Conservation (phyloP, 805 yeast genomes). For the Barnettozyma wickerhamii region DNA sequence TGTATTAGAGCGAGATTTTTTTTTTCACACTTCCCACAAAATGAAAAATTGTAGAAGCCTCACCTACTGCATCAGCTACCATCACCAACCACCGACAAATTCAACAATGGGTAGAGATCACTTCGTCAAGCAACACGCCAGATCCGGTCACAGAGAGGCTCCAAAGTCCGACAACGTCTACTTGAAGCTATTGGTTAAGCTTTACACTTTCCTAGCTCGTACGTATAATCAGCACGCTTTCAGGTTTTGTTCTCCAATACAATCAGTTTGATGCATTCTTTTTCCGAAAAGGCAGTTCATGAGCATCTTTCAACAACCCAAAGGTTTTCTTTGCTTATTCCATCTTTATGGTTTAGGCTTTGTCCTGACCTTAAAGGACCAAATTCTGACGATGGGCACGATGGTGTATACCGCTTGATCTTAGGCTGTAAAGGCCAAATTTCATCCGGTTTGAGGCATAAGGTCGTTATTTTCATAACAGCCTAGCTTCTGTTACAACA, state of each 20-base stretch:
- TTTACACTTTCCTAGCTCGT: slow-evolving; percentile 99
- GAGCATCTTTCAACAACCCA: not conserved
- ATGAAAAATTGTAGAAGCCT: slow-evolving; percentile 5
- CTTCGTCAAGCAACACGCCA: slow-evolving; percentile 92
- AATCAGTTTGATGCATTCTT: slow-evolving; percentile 3
- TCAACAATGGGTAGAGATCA: slow-evolving; percentile 93
- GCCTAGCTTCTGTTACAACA: slow-evolving; percentile 6
- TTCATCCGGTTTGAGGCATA: slow-evolving; percentile 2
- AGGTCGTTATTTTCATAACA: too few relatives aligned
- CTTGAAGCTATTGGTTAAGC: slow-evolving; percentile 96
- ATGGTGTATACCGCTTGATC: slow-evolving; percentile 29
- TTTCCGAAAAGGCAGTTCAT: slow-evolving; percentile 3
- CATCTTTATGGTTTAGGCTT: slow-evolving; percentile 3
- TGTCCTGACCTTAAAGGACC: slow-evolving; percentile 8
- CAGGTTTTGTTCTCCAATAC: slow-evolving; percentile 10
- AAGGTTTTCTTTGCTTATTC: slow-evolving; percentile 7
- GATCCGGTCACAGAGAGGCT: slow-evolving; percentile 95
- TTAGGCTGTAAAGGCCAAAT: slow-evolving; percentile 79
- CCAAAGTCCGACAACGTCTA: slow-evolving; percentile 99
- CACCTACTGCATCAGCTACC: not conserved
- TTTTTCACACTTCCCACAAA: not conserved
- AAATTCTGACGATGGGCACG: slow-evolving; percentile 2
- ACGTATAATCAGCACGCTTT: slow-evolving; percentile 41
- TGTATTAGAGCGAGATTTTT: not conserved
- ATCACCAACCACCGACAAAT: slow-evolving; percentile 9